Evolutionary conservation across 1,284 basidiomycete species (phyloP), one percentile per base, ranked within the genome.

Genomic region (Amylostereum areolatum): DNA sequence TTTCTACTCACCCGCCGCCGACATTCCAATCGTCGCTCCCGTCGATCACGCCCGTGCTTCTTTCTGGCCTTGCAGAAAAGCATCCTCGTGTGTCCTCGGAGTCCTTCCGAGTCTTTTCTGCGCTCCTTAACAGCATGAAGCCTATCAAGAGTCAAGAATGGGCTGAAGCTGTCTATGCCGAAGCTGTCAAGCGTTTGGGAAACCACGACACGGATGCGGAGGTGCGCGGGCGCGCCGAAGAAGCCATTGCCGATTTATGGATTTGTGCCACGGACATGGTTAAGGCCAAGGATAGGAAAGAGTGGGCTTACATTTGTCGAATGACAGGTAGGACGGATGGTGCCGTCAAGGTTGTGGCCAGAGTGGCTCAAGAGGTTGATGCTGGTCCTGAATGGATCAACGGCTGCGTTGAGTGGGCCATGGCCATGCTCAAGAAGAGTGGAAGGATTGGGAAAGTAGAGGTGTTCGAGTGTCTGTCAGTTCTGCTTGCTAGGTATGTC

Each of bases 141-240:
- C 85, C 88, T 2, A 65, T 85, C 40, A 82, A 81, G 58, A 65
- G 69, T 12, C 68, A 64, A 4, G 76, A 78, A 30, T 85, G 88
- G 79, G 68, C 81, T 1, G 80, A 88, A 51, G 60, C 70, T 6
- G 73, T 97, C 4, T 96, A 94, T 64, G 70, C 80, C 9, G 85
- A 89, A 47, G 85, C 90, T 2, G 72, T 89, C 2, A 65, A 71
- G 24, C 77, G 92, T 34, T 70, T 99, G 36, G 80, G 73, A 45
- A 88, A 81, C 46, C 80, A 88, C 52, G 89, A 92, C 55, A 92
- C 93, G 3, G 96, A 98, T 64, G 85, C 91, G 9, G 93, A 97
- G 56, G 92, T 99, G 32, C 83, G 92, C 37, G 78, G 81, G 34
- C 83, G 80, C 55, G 92, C 92, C 0, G 86, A 98, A 59, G 81